Evolutionary conservation across 2,329 filamentous ascomycete species (phyloP), one percentile per base, ranked within the genome.

Genomic region (Stagonosporopsis rhizophila): DNA sequence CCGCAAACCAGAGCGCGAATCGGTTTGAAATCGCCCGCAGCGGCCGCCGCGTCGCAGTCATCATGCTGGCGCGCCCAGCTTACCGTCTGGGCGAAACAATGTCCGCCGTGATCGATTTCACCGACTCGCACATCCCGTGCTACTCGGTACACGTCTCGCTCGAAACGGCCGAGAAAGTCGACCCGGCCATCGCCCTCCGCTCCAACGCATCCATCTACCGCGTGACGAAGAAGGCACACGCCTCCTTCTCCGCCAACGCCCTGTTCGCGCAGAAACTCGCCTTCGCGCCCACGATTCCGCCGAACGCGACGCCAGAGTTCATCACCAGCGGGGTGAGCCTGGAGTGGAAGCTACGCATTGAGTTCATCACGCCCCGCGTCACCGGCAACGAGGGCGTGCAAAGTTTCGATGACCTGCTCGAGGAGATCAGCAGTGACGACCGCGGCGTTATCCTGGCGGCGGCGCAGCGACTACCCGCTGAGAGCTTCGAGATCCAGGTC

Each of bases 11-110:
- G 66, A 93, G 90, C 70, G 86, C 89, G n/a, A 97, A 96, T 69
- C 88, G 92, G 35, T 99, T 98, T 73, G 93, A 96, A 72, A 98
- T 99, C 72, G 89, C 94, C 12, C 89, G 94, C 14, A 93, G 92
- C 69, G 93, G 93, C n/a, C 88, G 88, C 52, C 88, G 88, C n/a
- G 93, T 99, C 12, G 94, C 91, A 2, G 91, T 96, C 6, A 86
- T 99, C 52, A 92, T 93, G 77, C 84, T 99, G 28, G 90, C 93
- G 5, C 87, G 95, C 9, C 92, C 95, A 0, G 88, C 93, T 0
- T 97, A 96, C 78, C 85, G 93, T 40, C 82, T 99, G 1, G 95
- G 95, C 56, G 95, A 99, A 75, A 88, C 89, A 0, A 87, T 98
- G 40, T 91, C 87, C 12, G 89, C 92, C 64, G 89, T 88, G 0